Evolutionary conservation across 495 filamentous ascomycete species (phyloP).

Genomic region (Schizothecium vesticola): DNA sequence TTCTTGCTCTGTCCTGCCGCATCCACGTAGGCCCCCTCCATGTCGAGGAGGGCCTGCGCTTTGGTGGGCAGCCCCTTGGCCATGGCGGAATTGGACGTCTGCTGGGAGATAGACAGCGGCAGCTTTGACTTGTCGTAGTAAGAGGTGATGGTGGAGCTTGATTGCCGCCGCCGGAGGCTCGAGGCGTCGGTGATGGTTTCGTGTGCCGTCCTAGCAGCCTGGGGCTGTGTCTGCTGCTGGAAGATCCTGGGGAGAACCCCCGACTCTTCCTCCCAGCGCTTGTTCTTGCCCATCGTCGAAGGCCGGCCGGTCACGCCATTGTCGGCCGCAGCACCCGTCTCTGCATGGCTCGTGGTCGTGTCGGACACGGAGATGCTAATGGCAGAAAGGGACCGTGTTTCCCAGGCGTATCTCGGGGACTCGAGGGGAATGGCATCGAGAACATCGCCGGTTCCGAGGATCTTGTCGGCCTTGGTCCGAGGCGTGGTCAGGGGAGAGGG

Average conservation of each 20-base stretch:
- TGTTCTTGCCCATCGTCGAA: slow-evolving; percentile 10
- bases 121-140: slow-evolving; percentile 49
- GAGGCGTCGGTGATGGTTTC: slow-evolving; percentile 32
- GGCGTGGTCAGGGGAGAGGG: slow-evolving; percentile 16
- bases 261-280: slow-evolving; percentile 45
- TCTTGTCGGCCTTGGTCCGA: slow-evolving; percentile 42
- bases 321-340: slow-evolving; percentile 11
- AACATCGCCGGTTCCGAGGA: slow-evolving; percentile 37
- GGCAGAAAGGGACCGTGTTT: slow-evolving; percentile 39
- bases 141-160: slow-evolving; percentile 47
- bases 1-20: slow-evolving; percentile 22
- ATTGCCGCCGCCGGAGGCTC: slow-evolving; percentile 39
- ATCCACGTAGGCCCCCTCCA: slow-evolving; percentile 25
- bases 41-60: slow-evolving; percentile 37
- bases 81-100: slow-evolving; percentile 51
- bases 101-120: slow-evolving; percentile 49
- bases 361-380: slow-evolving; percentile 49
- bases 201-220: slow-evolving; percentile 12
- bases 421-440: slow-evolving; percentile 23
- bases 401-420: slow-evolving; percentile 33
- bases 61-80: slow-evolving; percentile 47
- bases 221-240: slow-evolving; percentile 12
- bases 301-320: slow-evolving; percentile 13
- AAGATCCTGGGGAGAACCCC: slow-evolving; percentile 35
- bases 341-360: slow-evolving; percentile 32